Base-by-base conservation (phyloP, 148 eudicot genomes). In the Heliosperma pusillum region DNA sequence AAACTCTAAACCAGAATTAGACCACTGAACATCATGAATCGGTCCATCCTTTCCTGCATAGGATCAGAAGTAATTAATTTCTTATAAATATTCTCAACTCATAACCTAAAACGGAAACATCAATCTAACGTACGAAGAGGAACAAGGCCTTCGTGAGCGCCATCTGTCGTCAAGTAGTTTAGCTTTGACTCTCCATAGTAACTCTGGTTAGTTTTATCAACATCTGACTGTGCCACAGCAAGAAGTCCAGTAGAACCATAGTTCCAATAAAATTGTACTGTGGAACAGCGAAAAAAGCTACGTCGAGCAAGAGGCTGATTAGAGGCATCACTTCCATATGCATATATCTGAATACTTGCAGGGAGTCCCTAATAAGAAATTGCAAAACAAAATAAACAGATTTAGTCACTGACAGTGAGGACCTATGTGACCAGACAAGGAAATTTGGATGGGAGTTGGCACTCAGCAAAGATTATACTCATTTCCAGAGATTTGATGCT, bases 11-110 rank as follows among this genome's bases (percentile, higher is more conserved):
- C 98, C 97, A 19, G 98, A 81, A 73, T 50, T 74, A 45, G 98
- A 95, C 98, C 98, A 95, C 68, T 89, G 97, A 82, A 92, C 98
- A 88, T 95, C 98, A 81, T 95, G 98, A 55, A 95, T 86, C 58
- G 98, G 98, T 67, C 98, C 98, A 74, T 95, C 98, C 86, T 92
- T 89, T 80, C 91, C 97, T 95, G 90, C 76, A 70, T 76, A 80
- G 15, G 10, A 24, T 66, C 30, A 66, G 44, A 69, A 69, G 55
- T 60, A 65, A 66, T 81, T 73, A 83, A 59, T 77, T 63, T 61
- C 27, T 21, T 71, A 36, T 26, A 77, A 66, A 33, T 33, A 53
- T 22, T 61, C 40, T 25, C 65, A 42, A n/a, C 25, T 45, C 25
- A 71, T 71, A 45, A 22, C 29, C 53, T 70, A 26, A 74, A 56